Conservation (phyloP, 1,139 yeast species). For the Candida frijolesensis region DNA sequence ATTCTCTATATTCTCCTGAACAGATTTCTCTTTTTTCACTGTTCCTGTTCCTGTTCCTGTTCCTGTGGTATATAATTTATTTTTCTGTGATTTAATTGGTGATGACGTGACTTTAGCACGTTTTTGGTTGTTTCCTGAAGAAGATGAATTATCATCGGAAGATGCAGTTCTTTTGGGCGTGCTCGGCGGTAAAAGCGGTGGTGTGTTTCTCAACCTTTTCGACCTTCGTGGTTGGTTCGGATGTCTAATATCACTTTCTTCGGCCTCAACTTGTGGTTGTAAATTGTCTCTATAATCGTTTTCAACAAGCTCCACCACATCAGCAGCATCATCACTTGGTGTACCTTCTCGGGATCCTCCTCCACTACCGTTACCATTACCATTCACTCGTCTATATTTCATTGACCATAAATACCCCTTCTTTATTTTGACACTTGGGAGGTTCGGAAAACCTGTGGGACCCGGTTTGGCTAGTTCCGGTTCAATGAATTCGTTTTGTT, state of each 20-base stretch:
- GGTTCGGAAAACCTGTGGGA: slow-evolving; percentile 66
- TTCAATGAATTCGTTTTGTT: slow-evolving; percentile 44
- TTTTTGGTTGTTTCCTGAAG: slow-evolving; percentile 22
- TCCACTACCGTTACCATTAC: not conserved
- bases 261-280: slow-evolving; percentile 25
- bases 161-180: slow-evolving; percentile 14
- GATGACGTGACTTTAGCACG: slow-evolving; percentile 41
- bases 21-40: slow-evolving; percentile 7
- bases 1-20: slow-evolving; percentile 49
- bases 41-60: slow-evolving; percentile 15
- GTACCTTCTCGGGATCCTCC: slow-evolving; percentile 12
- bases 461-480: slow-evolving; percentile 57
- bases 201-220: slow-evolving; percentile 16
- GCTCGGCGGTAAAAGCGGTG: slow-evolving; percentile 8
- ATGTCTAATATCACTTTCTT: slow-evolving; percentile 36
- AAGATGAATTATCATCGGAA: not conserved
- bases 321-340: slow-evolving; percentile 9
- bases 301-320: slow-evolving; percentile 14
- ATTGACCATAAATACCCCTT: slow-evolving; percentile 54
- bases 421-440: slow-evolving; percentile 57
- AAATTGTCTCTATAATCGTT: slow-evolving; percentile 26
- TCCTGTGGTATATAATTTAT: slow-evolving; percentile 32
- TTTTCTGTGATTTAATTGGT: slow-evolving; percentile 37
- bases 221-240: slow-evolving; percentile 13
- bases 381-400: slow-evolving; percentile 18